Base-by-base conservation (phyloP, 2,329 filamentous ascomycete genomes). In the Xenosphaeropsis pyriputrescens region DNA sequence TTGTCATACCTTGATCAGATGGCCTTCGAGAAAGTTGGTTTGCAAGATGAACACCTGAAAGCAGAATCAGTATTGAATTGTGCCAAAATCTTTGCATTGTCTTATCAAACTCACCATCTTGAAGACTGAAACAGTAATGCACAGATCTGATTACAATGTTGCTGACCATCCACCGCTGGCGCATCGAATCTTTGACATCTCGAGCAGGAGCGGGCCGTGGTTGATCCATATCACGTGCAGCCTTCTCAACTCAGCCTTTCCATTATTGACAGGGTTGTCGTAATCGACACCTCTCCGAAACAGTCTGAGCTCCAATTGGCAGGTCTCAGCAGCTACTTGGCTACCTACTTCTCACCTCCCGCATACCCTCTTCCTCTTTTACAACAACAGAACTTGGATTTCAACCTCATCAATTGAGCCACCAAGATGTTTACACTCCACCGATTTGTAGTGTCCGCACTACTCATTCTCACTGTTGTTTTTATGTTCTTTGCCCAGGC, bases 11-110 rank as follows among this genome's bases (percentile, higher is more conserved):
- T 82, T 81, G 57, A 96, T 79, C 54, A 95, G 73, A 60, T 79
- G 79, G 52, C 67, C 64, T 64, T 94, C 88, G 50, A 74, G 65
- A 66, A 96, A 95, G 65, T 82, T 88, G 65, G 84, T 68, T 52
- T 85, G 84, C 54, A 89, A 70, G 53, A 96, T 79, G 66, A 91
- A 84, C 53, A 88, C 81, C 53, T 56, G 17, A 6, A 16, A 18
- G 18, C 33, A 14, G 3, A 35, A 14, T 32, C 13, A 32, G 30
- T 26, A 26, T 26, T 11, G 12, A 9, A 26, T 9, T 11, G 8
- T 9, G 8, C 12, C 22, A 16, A n/a, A n/a, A n/a, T n/a, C n/a
- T 32, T 32, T 12, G 11, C 11, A 13, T 3, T n/a, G 11, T n/a
- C 31, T 32, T 5, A 7, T 40, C 38, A 26, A 26, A 40, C 15